A percentile compares a stretch with the other conserved stretches of the same genome.
phyloP scores from a whole-genome alignment of 371 early-diverging fungal species.

The Rhizopus sp. region DNA sequence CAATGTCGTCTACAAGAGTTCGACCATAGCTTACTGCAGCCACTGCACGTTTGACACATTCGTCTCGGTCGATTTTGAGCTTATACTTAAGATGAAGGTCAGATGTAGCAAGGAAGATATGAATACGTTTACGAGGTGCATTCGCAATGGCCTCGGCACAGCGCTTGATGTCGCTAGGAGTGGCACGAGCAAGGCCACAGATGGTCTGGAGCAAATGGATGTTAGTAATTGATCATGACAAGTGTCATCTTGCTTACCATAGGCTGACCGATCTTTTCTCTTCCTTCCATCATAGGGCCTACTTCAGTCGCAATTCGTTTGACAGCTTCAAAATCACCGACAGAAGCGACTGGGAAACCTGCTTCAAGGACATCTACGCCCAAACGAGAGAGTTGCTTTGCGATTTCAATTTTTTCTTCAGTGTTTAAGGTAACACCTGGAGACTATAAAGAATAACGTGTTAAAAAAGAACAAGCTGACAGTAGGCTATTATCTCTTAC shows the following conservation, averaged over 20 bases:
- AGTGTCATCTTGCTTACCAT: constrained; percentile 60
- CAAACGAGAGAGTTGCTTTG: constrained; percentile 84
- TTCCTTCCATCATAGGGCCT: constrained; percentile 80
- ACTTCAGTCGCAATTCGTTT: constrained; percentile 90
- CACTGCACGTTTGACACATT: constrained; percentile 85
- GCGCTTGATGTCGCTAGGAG: constrained; percentile 82
- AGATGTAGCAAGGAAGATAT: constrained; percentile 94
- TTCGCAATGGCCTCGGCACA: constrained; percentile 85
- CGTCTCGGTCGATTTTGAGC: constrained; percentile 84
- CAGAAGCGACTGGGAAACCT: constrained; percentile 91
- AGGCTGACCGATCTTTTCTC: constrained; percentile 80
- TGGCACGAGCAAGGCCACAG: constrained; percentile 90
- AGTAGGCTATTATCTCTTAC: constrained; percentile 35
- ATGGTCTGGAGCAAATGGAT: constrained; percentile 60
- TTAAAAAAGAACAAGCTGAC: neutral
- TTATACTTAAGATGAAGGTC: constrained; percentile 95
- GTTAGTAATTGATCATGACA: neutral
- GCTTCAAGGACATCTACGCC: constrained; percentile 96
- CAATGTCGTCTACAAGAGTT: constrained; percentile 82
- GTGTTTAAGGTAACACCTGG: constrained; percentile 93
- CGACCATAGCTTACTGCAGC: constrained; percentile 82
- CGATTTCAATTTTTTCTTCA: constrained; percentile 93
- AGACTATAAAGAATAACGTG: constrained; percentile 57
- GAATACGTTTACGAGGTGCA: constrained; percentile 88
- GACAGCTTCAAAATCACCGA: constrained; percentile 96